Base-by-base conservation (phyloP, 2,329 filamentous ascomycete genomes). In the Fusarium tricinctum region DNA sequence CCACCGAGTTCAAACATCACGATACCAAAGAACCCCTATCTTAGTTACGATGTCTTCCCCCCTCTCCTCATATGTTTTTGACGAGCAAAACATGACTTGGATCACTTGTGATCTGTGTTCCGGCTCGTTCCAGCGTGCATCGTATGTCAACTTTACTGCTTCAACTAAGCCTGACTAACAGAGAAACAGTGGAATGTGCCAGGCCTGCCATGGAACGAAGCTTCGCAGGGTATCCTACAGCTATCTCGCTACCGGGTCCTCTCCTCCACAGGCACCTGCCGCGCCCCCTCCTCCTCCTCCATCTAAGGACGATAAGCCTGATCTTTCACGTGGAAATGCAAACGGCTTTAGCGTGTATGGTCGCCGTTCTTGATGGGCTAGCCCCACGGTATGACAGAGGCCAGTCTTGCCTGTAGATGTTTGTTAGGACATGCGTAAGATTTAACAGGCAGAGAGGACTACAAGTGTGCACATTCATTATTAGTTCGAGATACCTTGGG, bases 71-170 rank as follows among this genome's bases (percentile, higher is more conserved):
- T 72, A 72, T 32, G 52, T 60, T 46, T 73, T 72, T 54, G 70
- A 72, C 47, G 68, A 73, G 14, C 35, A 73, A 39, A 63, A 63
- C 42, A 72, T 73, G 70, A 73, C 70, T 17, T 73, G 66, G 70
- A 73, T 73, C 45, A 73, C 71, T 10, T 73, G 71, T 33, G 68
- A 73, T 56, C 39, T 72, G 17, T 73, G 71, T 56, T 63, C 58
- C 15, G 71, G 71, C 17, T 73, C 71, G 5, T 73, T 73, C 33
- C 64, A 69, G 23, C 67, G 71, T 14, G 46, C 50, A 33, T 58
- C 55, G 71, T 73, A 48, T 19, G 71, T 63, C 26, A 1, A 6
- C 22, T 45, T 12, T n/a, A 9, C 17, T 22, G 8, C 22, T 23
- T 4, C 15, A 13, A 35, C 33, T 38, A 7, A 38, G 10, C 5